Evolutionary conservation across 2,329 filamentous ascomycete species (phyloP), one percentile per base, ranked within the genome.

Genomic region (Arachnomyces sp.): DNA sequence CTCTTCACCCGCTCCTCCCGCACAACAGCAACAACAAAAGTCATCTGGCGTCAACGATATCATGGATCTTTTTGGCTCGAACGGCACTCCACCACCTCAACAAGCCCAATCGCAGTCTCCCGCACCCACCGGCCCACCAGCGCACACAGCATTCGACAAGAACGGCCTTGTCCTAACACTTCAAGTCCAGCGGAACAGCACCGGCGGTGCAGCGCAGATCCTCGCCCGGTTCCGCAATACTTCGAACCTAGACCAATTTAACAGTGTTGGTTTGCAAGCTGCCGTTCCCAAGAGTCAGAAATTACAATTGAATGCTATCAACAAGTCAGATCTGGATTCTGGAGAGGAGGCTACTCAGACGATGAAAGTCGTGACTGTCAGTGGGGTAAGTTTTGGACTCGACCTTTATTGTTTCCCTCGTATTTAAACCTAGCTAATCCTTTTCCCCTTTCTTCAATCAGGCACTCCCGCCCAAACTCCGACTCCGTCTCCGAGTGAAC

Each of bases 261-360:
- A 80, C 12, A 78, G 76, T 34, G 85, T 96, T 21, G 86, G 86
- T 17, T 63, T 98, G 49, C 92, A 98, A 62, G 92, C 90, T 32
- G 92, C 92, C 1, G 92, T 98, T 39, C 92, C 92, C 7, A 98
- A 96, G 67, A 87, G 85, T 33, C 92, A 98, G 66, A 95, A 92
- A 61, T 67, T 98, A 54, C 88, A 95, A 60, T 69, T 98, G 49
- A 83, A 93, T 60, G 86, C 83, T 43, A 95, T 98, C 50, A 94
- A 86, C 50, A 86, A 78, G 49, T 69, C 81, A 3, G 86, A 93
- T 25, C 60, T 98, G 32, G 78, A 72, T 9, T 78, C 81, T 5
- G 86, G 86, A 11, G 78, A 82, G 31, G 88, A 95, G 59, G 90
- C 88, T 12, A 88, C 83, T 45, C 92, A 96, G 67, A 75, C 81